Conservation (phyloP, 2,329 filamentous ascomycete species). For the Colletotrichum destructivum region DNA sequence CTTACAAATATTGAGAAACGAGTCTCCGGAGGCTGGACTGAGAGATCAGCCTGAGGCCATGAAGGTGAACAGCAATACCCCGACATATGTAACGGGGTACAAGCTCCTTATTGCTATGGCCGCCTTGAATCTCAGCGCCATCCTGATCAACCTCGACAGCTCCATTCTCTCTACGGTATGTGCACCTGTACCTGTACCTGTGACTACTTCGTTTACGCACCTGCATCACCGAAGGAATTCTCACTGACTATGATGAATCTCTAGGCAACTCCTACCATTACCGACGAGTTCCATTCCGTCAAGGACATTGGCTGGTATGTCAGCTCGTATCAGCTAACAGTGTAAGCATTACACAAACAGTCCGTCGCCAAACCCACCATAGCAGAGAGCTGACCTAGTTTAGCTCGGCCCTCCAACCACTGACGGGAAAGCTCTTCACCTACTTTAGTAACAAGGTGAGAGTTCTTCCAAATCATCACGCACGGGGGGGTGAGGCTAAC, state of each 20-base stretch:
- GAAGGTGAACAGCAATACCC: no score
- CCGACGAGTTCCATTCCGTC: constrained; percentile 64
- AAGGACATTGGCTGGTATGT: constrained; percentile 71
- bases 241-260: no score
- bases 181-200: no score
- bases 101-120: constrained; percentile 10
- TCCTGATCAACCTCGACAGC: constrained; percentile 18
- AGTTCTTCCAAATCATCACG: no score
- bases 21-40: no score
- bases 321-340: constrained; percentile 63
- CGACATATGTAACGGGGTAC: constrained; percentile 12
- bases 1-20: no score
- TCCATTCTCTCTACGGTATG: constrained; percentile 16
- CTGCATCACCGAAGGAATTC: no score
- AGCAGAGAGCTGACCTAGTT: no score
- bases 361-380: no score
- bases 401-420: constrained; percentile 65
- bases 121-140: constrained; percentile 12
- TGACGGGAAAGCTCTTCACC: constrained; percentile 66
- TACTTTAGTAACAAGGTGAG: constrained; percentile 54
- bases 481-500: not conserved
- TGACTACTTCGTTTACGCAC: no score
- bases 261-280: constrained; percentile 63
- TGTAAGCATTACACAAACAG: constrained; percentile 55
- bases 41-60: no score